phyloP scores from a whole-genome alignment of 192 early-diverging fungal genomes.

The Coemansia guatemalensis region DNA sequence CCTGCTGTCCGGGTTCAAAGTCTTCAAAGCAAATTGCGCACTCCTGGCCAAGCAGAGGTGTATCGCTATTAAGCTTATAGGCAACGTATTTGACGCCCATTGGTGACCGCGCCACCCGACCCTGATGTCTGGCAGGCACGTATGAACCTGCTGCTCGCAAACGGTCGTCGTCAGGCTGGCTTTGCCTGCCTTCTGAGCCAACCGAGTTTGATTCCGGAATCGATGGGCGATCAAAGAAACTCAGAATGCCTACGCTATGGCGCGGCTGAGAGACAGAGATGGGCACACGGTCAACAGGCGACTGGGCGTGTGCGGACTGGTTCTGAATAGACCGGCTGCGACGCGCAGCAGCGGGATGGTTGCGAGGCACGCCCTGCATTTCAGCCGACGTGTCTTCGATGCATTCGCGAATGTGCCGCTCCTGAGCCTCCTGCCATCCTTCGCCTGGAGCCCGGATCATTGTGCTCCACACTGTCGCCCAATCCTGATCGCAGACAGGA shows the following conservation, averaged over 20 bases:
- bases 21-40: constrained; percentile 97
- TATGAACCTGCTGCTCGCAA: too few species aligned
- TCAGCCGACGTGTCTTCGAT: constrained; percentile 43
- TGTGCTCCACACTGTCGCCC: constrained; percentile 34
- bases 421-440: constrained; percentile 53
- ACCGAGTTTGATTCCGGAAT: neutral
- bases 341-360: constrained; percentile 5
- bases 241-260: constrained; percentile 23
- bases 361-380: constrained; percentile 32
- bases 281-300: neutral
- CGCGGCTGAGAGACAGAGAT: constrained; percentile 9
- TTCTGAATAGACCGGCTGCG: constrained; percentile 18
- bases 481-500: constrained; percentile 43
- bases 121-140: neutral
- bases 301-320: neutral
- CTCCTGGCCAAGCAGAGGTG: constrained; percentile 70
- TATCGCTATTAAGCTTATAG: constrained; percentile 59
- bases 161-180: neutral
- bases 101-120: constrained; percentile 19
- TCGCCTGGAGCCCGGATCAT: constrained; percentile 42
- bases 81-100: constrained; percentile 48
- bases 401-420: constrained; percentile 44
- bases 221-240: constrained; percentile 32
- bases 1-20: constrained; percentile 74
- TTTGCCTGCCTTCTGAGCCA: neutral